phyloP scores from a whole-genome alignment of 768 basidiomycete genomes.

The Tulasnella sp. region DNA sequence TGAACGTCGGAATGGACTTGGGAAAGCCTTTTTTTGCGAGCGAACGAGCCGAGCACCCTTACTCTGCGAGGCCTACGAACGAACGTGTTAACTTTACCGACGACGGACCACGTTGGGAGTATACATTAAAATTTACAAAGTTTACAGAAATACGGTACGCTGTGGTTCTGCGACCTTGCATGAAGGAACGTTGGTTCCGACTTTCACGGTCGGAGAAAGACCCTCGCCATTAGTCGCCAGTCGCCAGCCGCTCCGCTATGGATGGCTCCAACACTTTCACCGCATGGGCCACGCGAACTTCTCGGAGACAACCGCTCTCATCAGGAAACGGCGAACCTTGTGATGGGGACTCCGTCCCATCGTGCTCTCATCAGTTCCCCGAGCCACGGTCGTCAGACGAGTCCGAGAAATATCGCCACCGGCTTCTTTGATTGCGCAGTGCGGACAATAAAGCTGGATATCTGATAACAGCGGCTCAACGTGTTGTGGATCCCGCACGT shows the following conservation, averaged over 20 bases:
- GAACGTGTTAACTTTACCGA: not conserved
- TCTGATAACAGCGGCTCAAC: not conserved
- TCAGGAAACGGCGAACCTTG: not conserved
- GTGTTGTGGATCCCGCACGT: not conserved
- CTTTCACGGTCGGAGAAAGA: not conserved
- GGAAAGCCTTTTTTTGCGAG: not conserved
- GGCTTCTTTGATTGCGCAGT: not conserved
- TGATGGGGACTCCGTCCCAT: not conserved
- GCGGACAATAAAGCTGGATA: not conserved
- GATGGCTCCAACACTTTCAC: not conserved
- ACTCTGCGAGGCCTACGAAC: not conserved
- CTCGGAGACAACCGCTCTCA: not conserved
- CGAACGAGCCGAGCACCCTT: not conserved
- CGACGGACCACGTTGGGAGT: not conserved
- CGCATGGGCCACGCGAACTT: not conserved
- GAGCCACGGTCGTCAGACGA: not conserved
- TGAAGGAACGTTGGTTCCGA: not conserved
- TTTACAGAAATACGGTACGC: not conserved
- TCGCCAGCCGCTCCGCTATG: not conserved
- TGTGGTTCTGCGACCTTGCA: not conserved
- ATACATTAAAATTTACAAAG: not conserved
- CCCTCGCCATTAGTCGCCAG: not conserved
- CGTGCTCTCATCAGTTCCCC: not conserved
- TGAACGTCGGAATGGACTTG: not conserved
- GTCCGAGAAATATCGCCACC: not conserved